Conservation (phyloP, 2,329 filamentous ascomycete genomes). For the Didymella pomorum region DNA sequence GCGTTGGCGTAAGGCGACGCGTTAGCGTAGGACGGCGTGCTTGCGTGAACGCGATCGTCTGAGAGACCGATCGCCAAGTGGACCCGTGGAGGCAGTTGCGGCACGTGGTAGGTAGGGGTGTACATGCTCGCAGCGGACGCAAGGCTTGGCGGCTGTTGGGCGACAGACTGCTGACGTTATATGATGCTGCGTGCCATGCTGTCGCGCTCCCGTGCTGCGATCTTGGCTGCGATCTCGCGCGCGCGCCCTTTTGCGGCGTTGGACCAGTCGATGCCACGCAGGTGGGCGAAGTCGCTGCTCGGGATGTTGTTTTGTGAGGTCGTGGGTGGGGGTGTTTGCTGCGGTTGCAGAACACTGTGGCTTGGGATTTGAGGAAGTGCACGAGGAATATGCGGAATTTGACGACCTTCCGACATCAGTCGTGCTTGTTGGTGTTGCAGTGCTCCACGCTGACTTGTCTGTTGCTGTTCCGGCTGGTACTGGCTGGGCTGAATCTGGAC, state of each 20-base stretch:
- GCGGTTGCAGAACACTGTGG: background rate
- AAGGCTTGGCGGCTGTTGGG: background rate
- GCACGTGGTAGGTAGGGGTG: background rate
- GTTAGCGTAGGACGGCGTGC: background rate
- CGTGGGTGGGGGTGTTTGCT: background rate
- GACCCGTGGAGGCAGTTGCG: background rate
- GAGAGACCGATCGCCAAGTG: background rate
- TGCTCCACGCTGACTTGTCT: background rate
- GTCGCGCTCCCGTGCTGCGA: slow-evolving; percentile 2
- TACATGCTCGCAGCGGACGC: background rate
- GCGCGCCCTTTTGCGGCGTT: slow-evolving; percentile 2
- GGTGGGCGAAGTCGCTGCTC: background rate
- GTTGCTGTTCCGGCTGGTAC: background rate
- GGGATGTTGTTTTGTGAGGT: background rate
- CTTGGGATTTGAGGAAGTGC: background rate
- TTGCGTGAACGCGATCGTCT: background rate
- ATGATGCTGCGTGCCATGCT: background rate
- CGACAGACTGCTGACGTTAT: background rate
- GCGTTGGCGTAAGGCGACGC: background rate
- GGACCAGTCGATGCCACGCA: slow-evolving; percentile 3
- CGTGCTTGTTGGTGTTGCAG: background rate
- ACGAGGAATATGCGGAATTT: background rate
- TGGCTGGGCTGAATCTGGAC: background rate
- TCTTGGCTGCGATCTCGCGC: slow-evolving; percentile 1
- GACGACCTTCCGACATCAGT: background rate